These are phyloP conservation scores for Salix purpurea DNA, from an alignment of 345 rosid species.

Conservation along the genomic window DNA sequence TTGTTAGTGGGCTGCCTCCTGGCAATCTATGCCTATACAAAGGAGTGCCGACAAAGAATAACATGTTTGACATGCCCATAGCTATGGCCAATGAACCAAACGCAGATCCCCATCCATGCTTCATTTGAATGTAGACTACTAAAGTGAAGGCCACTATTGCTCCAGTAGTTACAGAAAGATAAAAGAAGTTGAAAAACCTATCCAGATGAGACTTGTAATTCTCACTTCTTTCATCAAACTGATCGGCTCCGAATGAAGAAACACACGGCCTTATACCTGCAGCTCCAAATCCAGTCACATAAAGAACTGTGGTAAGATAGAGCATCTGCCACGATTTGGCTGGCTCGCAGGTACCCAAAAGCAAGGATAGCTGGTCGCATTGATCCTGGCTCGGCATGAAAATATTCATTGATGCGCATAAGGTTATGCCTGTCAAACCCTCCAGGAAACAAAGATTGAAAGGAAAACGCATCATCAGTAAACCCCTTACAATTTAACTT, in stretches of 20 bases:
- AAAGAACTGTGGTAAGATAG: constrained; percentile 68
- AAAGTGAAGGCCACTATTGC: constrained; percentile 84
- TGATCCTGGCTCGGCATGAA: constrained; percentile 59
- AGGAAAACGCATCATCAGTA: background rate
- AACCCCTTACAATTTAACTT: background rate
- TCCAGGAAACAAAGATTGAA: constrained; percentile 28
- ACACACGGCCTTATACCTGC: constrained; percentile 95
- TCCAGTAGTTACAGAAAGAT: constrained; percentile 74
- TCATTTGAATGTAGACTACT: constrained; percentile 79
- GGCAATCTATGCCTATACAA: constrained; percentile 88
- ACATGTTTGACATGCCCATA: constrained; percentile 72
- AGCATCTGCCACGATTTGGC: constrained; percentile 85
- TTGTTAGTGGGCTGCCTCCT: constrained; percentile 88
- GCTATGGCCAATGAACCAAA: constrained; percentile 82
- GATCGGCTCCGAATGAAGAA: constrained; percentile 96
- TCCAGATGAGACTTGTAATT: constrained; percentile 76
- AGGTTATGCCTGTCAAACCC: constrained; percentile 89
- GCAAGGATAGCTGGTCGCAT: constrained; percentile 60
- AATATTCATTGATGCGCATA: constrained; percentile 56
- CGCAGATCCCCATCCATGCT: constrained; percentile 81
- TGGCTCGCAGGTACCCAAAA: constrained; percentile 61
- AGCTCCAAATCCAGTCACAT: constrained; percentile 80
- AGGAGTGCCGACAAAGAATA: constrained; percentile 83
- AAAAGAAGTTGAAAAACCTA: constrained; percentile 92
- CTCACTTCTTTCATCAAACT: constrained; percentile 74